Percentiles rank a stretch among this genome's conserved stretches.
Conservation (phyloP, 805 yeast genomes). For the Deakozyma indianensis region DNA sequence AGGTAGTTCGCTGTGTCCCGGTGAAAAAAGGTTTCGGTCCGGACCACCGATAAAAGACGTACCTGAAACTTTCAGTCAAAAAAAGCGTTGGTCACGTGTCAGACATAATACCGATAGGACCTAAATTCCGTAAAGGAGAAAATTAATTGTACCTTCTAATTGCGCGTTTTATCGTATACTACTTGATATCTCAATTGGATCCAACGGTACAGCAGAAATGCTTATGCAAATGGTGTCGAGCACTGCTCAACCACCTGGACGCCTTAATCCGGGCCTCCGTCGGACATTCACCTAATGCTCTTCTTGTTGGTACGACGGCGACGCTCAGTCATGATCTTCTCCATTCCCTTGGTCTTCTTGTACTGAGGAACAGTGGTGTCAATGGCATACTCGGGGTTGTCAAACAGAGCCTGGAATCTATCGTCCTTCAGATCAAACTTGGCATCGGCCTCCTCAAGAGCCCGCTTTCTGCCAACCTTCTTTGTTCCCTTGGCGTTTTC, state of each 20-base stretch:
- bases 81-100: no score
- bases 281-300: not conserved
- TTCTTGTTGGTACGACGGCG: constrained; percentile 14
- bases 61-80: no score
- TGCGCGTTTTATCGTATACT: no score
- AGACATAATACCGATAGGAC: no score
- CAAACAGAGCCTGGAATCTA: constrained; percentile 72
- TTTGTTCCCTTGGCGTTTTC: constrained; percentile 29
- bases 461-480: constrained; percentile 27
- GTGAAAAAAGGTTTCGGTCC: not conserved
- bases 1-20: not conserved
- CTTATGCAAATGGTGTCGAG: no score
- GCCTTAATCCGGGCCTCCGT: no score
- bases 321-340: constrained; percentile 63
- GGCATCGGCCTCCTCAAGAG: constrained; percentile 31
- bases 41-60: not conserved
- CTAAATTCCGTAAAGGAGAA: no score
- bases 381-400: constrained; percentile 81
- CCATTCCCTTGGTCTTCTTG: constrained; percentile 80
- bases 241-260: no score
- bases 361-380: constrained; percentile 89
- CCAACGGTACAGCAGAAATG: no score
- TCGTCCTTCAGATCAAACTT: constrained; percentile 64
- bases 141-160: no score
- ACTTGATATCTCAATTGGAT: no score